Conservation (phyloP, 176 grass and related monocot species). For the Aegilops longissima region DNA sequence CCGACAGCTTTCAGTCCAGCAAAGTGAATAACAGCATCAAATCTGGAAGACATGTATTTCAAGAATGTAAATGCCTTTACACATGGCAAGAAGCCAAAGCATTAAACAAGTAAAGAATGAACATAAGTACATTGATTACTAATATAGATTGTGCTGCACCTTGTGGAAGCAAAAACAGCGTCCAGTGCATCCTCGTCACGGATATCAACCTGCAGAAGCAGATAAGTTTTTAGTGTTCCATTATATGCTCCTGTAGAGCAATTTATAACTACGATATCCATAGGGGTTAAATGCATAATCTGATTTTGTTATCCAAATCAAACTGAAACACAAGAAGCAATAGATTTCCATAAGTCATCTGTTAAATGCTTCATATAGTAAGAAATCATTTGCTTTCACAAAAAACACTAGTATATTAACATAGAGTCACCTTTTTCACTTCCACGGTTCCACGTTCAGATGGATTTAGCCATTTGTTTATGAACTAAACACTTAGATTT, state of each 20-base stretch:
- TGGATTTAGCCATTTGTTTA: constrained; percentile 9
- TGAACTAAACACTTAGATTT: constrained; percentile 13
- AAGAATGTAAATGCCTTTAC: constrained; percentile 22
- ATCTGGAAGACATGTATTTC: constrained; percentile 43
- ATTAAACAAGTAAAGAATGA: constrained; percentile 25
- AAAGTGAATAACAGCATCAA: constrained; percentile 97
- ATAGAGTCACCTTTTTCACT: background rate
- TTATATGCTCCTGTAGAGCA: background rate
- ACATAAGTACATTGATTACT: background rate
- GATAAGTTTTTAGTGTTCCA: constrained; percentile 6
- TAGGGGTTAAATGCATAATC: background rate
- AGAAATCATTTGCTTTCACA: background rate
- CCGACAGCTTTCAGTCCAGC: constrained; percentile 96
- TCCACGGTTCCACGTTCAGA: background rate
- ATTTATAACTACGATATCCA: constrained; percentile 2
- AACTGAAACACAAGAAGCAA: background rate
- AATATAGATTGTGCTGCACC: constrained; percentile 42
- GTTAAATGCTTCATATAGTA: background rate
- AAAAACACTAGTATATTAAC: background rate
- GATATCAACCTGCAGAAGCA: constrained; percentile 76
- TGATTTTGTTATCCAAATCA: background rate
- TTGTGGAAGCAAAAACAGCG: constrained; percentile 71
- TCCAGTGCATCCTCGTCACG: constrained; percentile 73
- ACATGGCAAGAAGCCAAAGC: constrained; percentile 15
- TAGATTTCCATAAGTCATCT: background rate